Conservation (phyloP, 306 rosid species). For the Psophocarpus tetragonolobus region DNA sequence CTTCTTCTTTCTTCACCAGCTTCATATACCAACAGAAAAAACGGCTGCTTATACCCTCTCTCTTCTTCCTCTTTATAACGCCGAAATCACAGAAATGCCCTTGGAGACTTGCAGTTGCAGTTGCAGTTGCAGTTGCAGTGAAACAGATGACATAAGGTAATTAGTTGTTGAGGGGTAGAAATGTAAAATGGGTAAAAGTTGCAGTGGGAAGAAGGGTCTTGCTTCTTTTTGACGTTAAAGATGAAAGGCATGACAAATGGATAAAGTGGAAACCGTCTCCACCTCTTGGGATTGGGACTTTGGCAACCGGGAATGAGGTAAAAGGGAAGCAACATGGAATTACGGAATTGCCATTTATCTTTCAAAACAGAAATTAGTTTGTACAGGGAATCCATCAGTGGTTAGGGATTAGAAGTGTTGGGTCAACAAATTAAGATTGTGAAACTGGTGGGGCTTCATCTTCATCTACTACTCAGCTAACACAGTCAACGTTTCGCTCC, state of each 20-base stretch:
- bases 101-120: no score
- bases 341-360: conserved; percentile 10
- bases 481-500: neutral
- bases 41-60: conserved; percentile 26
- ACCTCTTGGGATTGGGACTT: conserved; percentile 24
- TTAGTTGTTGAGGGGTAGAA: conserved; percentile 29
- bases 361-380: neutral
- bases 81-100: conserved; percentile 52
- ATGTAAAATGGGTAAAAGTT: conserved; percentile 37
- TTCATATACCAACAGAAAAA: conserved; percentile 58
- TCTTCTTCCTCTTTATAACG: conserved; percentile 45
- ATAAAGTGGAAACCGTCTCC: conserved; percentile 36
- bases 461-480: neutral
- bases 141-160: neutral
- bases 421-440: conserved; percentile 44
- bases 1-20: conserved; percentile 22
- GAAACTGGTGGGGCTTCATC: neutral
- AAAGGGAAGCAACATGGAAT: conserved; percentile 15
- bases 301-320: conserved; percentile 16
- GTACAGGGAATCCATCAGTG: conserved; percentile 13
- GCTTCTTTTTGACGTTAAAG: conserved; percentile 18
- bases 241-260: neutral
- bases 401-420: conserved; percentile 49
- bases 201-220: neutral
- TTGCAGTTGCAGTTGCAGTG: neutral